Conservation (phyloP, 2,329 filamentous ascomycete species). For the Polytolypa hystricis region DNA sequence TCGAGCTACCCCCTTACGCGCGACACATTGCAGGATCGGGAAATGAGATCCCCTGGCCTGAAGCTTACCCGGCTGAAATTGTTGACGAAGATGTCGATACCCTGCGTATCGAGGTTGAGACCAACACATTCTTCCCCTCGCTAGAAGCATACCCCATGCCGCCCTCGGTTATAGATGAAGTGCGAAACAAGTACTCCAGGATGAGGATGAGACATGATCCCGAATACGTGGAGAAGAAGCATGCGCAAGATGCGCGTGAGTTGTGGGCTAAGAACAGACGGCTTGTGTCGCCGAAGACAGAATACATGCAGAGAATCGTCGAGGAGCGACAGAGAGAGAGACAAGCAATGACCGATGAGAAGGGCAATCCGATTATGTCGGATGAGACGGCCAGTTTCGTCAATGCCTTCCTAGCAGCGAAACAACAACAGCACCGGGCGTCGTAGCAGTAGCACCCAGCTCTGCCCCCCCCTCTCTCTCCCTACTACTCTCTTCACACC, state of each 20-base stretch:
- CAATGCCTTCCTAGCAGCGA: slow-evolving; percentile 22
- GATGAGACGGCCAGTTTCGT: slow-evolving; percentile 26
- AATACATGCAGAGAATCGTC: slow-evolving; percentile 27
- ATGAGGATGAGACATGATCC: slow-evolving; percentile 72
- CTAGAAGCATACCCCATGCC: slow-evolving; percentile 72
- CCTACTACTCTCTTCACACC: slow-evolving; percentile 6
- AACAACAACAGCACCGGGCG: slow-evolving; percentile 13
- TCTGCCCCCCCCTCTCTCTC: slow-evolving; percentile 2
- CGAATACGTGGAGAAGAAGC: slow-evolving; percentile 57
- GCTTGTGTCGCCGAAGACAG: slow-evolving; percentile 39
- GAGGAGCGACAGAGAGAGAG: slow-evolving; percentile 27
- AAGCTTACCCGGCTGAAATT: slow-evolving; percentile 38
- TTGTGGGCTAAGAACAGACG: slow-evolving; percentile 34
- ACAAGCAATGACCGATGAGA: slow-evolving; percentile 24
- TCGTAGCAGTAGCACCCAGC: not conserved
- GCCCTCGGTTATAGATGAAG: slow-evolving; percentile 64
- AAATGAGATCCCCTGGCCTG: slow-evolving; percentile 67
- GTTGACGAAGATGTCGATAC: slow-evolving; percentile 59
- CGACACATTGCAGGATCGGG: slow-evolving; percentile 59
- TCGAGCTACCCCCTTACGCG: slow-evolving; percentile 29
- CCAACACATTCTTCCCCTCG: slow-evolving; percentile 65
- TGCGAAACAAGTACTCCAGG: slow-evolving; percentile 69
- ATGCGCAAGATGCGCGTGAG: slow-evolving; percentile 44
- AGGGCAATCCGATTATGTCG: slow-evolving; percentile 27
- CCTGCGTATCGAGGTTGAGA: slow-evolving; percentile 61